Percentiles rank a stretch among this genome's conserved stretches.
Conservation (phyloP, 495 filamentous ascomycete species). For the Aspergillus diversus region DNA sequence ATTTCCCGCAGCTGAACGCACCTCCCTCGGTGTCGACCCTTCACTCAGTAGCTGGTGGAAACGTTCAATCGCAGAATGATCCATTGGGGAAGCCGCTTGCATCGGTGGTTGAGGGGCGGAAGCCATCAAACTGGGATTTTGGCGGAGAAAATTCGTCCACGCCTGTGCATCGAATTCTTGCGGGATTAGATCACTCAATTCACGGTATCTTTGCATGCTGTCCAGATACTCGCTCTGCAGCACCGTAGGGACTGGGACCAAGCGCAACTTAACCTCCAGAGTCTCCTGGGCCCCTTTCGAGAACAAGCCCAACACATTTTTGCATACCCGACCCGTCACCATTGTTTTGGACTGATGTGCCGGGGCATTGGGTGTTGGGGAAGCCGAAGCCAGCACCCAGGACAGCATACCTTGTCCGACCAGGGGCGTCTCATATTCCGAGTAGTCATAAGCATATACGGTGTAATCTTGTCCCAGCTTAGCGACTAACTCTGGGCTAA, state of each 20-base stretch:
- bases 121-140: conserved; percentile 56
- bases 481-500: conserved; percentile 86
- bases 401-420: conserved; percentile 97
- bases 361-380: conserved; percentile 56
- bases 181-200: conserved; percentile 61
- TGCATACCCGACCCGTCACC: conserved; percentile 88
- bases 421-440: conserved; percentile 87
- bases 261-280: conserved; percentile 88
- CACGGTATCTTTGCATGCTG: conserved; percentile 63
- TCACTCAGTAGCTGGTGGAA: conserved; percentile 55
- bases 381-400: conserved; percentile 70
- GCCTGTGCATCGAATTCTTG: conserved; percentile 68
- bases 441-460: conserved; percentile 96
- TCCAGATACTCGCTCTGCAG: conserved; percentile 70
- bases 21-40: conserved; percentile 47
- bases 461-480: conserved; percentile 88
- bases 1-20: conserved; percentile 35
- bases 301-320: conserved; percentile 81
- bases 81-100: conserved; percentile 46
- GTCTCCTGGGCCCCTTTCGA: conserved; percentile 84
- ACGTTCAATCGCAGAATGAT: conserved; percentile 57
- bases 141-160: conserved; percentile 67
- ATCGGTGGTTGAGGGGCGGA: conserved; percentile 35
- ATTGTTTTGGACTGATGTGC: conserved; percentile 68
- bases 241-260: conserved; percentile 79